Evolutionary conservation across 1,139 yeast species (phyloP).

Genomic region (Suhomyces guaymorum): DNA sequence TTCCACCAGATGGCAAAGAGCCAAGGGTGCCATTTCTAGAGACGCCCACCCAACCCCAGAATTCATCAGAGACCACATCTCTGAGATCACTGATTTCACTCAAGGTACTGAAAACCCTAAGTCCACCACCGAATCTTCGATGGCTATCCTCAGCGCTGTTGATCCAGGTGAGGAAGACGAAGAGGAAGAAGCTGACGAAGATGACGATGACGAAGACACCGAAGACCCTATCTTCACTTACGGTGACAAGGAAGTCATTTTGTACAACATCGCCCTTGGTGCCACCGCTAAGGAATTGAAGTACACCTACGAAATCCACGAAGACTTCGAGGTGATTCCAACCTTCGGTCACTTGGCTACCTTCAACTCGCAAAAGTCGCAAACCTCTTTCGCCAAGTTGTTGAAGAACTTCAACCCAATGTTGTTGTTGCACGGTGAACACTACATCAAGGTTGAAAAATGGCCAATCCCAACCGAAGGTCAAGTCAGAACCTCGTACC

Average conservation of each 20-base stretch:
- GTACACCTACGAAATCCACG: slow-evolving; percentile 76
- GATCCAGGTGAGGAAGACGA: slow-evolving; percentile 49
- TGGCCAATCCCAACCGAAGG: slow-evolving; percentile 82
- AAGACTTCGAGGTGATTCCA: slow-evolving; percentile 86
- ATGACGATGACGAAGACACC: slow-evolving; percentile 54
- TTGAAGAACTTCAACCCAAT: slow-evolving; percentile 86
- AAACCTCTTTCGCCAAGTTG: slow-evolving; percentile 53
- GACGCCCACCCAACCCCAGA: slow-evolving; percentile 65
- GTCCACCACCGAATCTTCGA: slow-evolving; percentile 72
- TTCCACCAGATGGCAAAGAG: slow-evolving; percentile 92
- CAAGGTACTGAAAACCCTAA: slow-evolving; percentile 60
- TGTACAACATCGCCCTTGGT: slow-evolving; percentile 90
- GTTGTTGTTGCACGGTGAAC: slow-evolving; percentile 93
- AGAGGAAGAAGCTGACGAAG: slow-evolving; percentile 51
- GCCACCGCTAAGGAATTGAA: slow-evolving; percentile 76
- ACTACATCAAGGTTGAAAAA: slow-evolving; percentile 76
- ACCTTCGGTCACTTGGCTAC: slow-evolving; percentile 88
- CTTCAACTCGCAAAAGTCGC: slow-evolving; percentile 52
- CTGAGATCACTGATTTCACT: slow-evolving; percentile 63
- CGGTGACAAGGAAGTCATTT: slow-evolving; percentile 70
- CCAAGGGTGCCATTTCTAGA: slow-evolving; percentile 72
- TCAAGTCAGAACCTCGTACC: slow-evolving; percentile 57
- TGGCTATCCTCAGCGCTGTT: slow-evolving; percentile 73
- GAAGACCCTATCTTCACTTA: slow-evolving; percentile 49
- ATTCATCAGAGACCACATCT: slow-evolving; percentile 67